Base-by-base conservation (phyloP, 2,329 filamentous ascomycete genomes). In the Neopestalotiopsis rosae region DNA sequence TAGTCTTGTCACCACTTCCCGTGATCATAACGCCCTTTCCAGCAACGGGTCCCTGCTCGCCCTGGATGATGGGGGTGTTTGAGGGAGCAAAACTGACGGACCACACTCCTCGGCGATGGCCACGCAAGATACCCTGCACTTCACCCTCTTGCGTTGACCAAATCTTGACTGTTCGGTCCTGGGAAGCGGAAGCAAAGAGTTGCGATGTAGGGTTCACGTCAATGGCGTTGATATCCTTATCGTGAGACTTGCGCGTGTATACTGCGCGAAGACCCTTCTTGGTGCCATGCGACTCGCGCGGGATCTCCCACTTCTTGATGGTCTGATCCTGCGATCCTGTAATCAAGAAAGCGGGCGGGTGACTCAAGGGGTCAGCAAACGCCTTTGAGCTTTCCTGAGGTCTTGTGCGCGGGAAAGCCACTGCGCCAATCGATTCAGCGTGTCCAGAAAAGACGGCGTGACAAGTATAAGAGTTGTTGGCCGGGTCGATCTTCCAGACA, bases 161-260 rank as follows among this genome's bases (percentile, higher is more conserved):
- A 69, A 99, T 96, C 83, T 98, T 99, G 73, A 98, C 94, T 0
- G 94, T 97, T 73, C 94, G 93, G 79, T 99, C 96, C 81, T 99
- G 96, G 5, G 95, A 98, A 38, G 96, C 95, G 1, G 96, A 98
- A 3, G 95, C 97, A 77, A 99, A 98, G 1, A 98, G 82, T n/a
- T 90, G 89, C 4, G 89, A 89, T 1, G 88, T 86, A 28, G 90
- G 87, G 72, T 94, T 93, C 12, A 96, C 87, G 72, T 97, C 94
- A 65, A 99, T 88, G 2, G 96, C 94, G 75, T 99, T 99, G 81
- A 99, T 99, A 74, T 99, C 96, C 79, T 99, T 99, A 77, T 99
- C 96, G 81, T 99, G 96, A 1, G 96, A 96, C 80, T 98, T 97
- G 68, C 96, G 89, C 1, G 96, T 98, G 79, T 93, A 99, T 4